Conservation (phyloP, 1,284 basidiomycete genomes). For the Cryptococcus hybrid region DNA sequence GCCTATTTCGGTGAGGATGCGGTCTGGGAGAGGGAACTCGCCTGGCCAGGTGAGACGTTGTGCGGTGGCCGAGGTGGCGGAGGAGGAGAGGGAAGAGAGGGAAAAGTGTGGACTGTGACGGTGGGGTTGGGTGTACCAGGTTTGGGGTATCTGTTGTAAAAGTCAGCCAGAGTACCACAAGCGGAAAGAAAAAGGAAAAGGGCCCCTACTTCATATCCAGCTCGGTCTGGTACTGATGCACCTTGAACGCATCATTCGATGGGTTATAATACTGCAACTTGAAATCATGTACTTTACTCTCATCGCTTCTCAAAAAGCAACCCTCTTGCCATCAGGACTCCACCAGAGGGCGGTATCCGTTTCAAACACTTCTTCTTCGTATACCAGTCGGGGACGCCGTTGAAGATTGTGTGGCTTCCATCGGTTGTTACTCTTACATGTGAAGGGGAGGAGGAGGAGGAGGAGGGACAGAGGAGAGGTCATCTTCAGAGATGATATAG, state of each 20-base stretch:
- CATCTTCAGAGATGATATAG: conserved; percentile 62
- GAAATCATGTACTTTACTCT: conserved; percentile 81
- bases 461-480: conserved; percentile 11
- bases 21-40: conserved; percentile 61
- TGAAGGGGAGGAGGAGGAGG: conserved; percentile 9
- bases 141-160: conserved; percentile 51
- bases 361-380: conserved; percentile 87
- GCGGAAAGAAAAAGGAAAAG: neutral
- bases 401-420: conserved; percentile 81
- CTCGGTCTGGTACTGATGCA: conserved; percentile 74
- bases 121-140: conserved; percentile 89
- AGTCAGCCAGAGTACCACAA: neutral
- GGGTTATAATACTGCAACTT: conserved; percentile 90
- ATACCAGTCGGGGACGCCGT: conserved; percentile 96
- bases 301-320: conserved; percentile 86
- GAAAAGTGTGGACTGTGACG: conserved; percentile 79
- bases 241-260: conserved; percentile 61
- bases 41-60: conserved; percentile 65
- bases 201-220: conserved; percentile 67
- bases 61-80: conserved; percentile 32
- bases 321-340: conserved; percentile 73
- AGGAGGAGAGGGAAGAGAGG: conserved; percentile 32
- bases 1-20: conserved; percentile 74
- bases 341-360: conserved; percentile 82
- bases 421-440: conserved; percentile 72